phyloP scores from a whole-genome alignment of 1,284 basidiomycete genomes.

The Fomitopsis schrenkii region DNA sequence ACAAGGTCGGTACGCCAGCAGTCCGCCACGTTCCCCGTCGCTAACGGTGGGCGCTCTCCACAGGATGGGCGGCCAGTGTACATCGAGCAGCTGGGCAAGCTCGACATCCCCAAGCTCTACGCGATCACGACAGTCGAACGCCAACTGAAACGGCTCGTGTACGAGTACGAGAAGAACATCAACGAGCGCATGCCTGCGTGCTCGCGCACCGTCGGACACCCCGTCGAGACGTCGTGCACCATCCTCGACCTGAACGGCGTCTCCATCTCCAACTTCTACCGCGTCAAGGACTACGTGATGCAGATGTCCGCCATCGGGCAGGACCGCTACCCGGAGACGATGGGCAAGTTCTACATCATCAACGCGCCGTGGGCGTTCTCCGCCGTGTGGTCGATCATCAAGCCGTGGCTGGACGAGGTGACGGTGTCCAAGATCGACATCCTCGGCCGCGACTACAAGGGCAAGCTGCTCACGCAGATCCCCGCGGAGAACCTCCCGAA shows the following conservation, averaged over 20 bases:
- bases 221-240: constrained; percentile 97
- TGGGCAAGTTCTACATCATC: constrained; percentile 98
- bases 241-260: constrained; percentile 92
- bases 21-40: background rate
- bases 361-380: constrained; percentile 93
- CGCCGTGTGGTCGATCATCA: constrained; percentile 86
- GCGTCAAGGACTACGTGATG: constrained; percentile 90
- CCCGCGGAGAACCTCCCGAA: constrained; percentile 79
- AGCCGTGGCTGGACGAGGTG: constrained; percentile 93
- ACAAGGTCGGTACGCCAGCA: constrained; percentile 59
- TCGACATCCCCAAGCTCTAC: constrained; percentile 86
- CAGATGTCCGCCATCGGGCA: constrained; percentile 83
- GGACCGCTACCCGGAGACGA: constrained; percentile 89
- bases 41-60: background rate
- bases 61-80: constrained; percentile 96
- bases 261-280: constrained; percentile 81
- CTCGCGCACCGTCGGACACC: constrained; percentile 67
- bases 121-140: constrained; percentile 83
- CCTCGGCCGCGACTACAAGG: constrained; percentile 62
- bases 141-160: constrained; percentile 85
- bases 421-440: constrained; percentile 94
- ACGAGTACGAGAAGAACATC: constrained; percentile 93
- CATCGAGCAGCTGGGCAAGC: constrained; percentile 89
- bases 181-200: constrained; percentile 82
- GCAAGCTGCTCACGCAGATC: constrained; percentile 77